Percentiles rank a stretch among this genome's conserved stretches.
These are phyloP conservation scores for Ambispora gerdemannii DNA, from an alignment of 192 early-diverging fungal species.

Conservation along the genomic window DNA sequence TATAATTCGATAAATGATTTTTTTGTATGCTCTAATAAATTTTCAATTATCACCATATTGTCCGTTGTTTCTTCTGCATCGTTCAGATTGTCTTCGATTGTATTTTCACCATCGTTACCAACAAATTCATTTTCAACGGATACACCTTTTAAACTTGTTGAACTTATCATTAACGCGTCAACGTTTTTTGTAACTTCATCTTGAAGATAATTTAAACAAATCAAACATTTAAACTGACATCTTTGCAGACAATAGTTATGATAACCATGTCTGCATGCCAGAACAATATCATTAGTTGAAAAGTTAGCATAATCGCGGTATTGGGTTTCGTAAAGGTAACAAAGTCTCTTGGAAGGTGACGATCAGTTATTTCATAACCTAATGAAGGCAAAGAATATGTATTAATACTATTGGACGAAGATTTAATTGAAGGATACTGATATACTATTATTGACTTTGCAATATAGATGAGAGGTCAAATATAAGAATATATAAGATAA, in stretches of 20 bases:
- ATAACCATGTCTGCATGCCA: slow-evolving; percentile 9
- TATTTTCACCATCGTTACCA: slow-evolving; percentile 9
- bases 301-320: background rate
- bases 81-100: background rate
- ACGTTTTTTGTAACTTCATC: slow-evolving; percentile 20
- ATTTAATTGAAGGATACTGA: background rate
- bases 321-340: background rate
- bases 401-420: too few relatives aligned
- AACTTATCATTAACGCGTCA: background rate
- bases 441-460: too few relatives aligned
- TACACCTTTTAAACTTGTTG: too few relatives aligned
- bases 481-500: too few relatives aligned
- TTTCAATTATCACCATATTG: slow-evolving; percentile 9
- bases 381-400: too few relatives aligned
- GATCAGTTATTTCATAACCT: background rate
- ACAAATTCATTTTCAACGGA: slow-evolving; percentile 3
- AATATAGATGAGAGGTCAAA: too few relatives aligned
- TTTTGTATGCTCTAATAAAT: slow-evolving; percentile 16
- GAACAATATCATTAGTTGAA: slow-evolving; percentile 6
- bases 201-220: too few relatives aligned
- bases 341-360: background rate
- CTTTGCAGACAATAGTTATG: slow-evolving; percentile 11
- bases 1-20: slow-evolving; percentile 12
- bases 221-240: slow-evolving; percentile 10
- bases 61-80: slow-evolving; percentile 10